Conservation (phyloP, 805 yeast species). For the Metschnikowia colocasiae region DNA sequence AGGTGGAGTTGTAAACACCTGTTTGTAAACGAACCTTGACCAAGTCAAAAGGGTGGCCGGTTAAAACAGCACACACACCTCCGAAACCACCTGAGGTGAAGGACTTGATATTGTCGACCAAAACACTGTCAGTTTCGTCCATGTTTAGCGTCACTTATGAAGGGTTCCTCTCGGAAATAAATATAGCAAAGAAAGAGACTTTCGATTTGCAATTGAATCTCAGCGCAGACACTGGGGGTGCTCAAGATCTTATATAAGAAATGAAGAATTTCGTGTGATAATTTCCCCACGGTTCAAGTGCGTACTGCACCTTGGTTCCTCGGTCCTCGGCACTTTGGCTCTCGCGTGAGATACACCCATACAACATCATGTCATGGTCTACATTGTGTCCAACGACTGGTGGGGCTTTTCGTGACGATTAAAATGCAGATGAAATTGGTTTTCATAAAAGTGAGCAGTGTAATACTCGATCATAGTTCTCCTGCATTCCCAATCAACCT, state of each 20-base stretch:
- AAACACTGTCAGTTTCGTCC: constrained; percentile 45
- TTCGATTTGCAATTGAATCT: background rate
- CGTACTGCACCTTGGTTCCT: constrained; percentile 3
- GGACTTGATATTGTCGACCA: constrained; percentile 79
- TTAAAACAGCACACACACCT: constrained; percentile 90
- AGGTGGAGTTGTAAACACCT: constrained; percentile 60
- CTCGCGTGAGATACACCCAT: background rate
- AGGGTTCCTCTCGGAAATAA: background rate
- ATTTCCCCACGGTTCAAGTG: constrained; percentile 4
- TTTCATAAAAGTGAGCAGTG: background rate
- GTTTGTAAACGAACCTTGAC: constrained; percentile 91
- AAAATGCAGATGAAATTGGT: background rate
- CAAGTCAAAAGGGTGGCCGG: constrained; percentile 96
- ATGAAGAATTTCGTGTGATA: constrained; percentile 3
- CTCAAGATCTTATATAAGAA: background rate
- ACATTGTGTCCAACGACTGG: background rate
- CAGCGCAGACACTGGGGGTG: background rate
- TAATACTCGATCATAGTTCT: background rate
- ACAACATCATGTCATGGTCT: background rate
- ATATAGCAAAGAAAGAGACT: background rate
- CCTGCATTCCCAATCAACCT: background rate
- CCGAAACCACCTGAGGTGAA: constrained; percentile 94
- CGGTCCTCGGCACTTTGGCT: constrained; percentile 4
- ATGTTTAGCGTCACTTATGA: constrained; percentile 15
- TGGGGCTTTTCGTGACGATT: no score